Percentiles rank a stretch among this genome's conserved stretches.
These are phyloP conservation scores for Aspergillus incahuasiensis DNA, from an alignment of 495 filamentous ascomycete species.

Conservation along the genomic window DNA sequence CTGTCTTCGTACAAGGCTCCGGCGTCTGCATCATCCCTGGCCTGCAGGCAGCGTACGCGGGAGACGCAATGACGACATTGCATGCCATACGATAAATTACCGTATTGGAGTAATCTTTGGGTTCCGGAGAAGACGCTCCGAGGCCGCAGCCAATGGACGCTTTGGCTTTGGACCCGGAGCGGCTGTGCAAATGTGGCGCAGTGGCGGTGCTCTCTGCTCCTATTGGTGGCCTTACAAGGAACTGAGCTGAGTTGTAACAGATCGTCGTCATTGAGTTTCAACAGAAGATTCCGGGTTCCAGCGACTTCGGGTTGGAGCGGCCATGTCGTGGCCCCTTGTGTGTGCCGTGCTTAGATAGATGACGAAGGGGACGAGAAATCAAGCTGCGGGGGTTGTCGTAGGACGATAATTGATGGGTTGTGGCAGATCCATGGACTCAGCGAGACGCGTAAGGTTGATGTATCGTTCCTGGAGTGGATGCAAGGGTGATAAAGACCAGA, in stretches of 20 bases:
- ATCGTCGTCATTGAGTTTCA: neutral
- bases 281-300: neutral
- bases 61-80: neutral
- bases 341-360: neutral
- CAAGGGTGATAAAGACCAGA: neutral
- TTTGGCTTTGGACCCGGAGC: neutral
- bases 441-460: neutral
- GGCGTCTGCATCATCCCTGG: neutral
- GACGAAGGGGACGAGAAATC: neutral
- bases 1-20: too few species aligned
- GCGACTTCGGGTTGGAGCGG: neutral
- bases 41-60: neutral
- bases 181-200: neutral
- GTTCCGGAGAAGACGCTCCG: neutral
- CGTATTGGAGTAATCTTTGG: neutral
- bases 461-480: neutral
- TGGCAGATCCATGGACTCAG: neutral
- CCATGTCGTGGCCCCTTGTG: too few species aligned
- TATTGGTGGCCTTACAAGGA: slow-evolving; percentile 6
- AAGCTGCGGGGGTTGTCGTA: neutral
- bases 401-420: neutral
- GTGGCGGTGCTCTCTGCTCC: neutral
- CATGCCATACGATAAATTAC: neutral
- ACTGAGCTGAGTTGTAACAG: neutral
- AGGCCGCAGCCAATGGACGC: neutral